phyloP scores from a whole-genome alignment of 768 basidiomycete species.

The Dentipellis fragilis region DNA sequence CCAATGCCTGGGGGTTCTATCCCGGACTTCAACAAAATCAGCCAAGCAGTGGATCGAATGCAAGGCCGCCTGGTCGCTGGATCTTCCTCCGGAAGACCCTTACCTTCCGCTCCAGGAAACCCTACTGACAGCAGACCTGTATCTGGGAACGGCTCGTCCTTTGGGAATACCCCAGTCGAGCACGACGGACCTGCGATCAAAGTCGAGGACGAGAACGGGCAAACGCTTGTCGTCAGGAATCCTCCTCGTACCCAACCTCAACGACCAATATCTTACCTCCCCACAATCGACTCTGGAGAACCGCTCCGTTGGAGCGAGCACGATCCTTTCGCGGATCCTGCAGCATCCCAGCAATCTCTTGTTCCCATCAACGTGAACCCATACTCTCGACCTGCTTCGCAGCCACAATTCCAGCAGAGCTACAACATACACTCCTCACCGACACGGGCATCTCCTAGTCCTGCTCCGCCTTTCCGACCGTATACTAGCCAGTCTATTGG shows the following conservation, averaged over 20 bases:
- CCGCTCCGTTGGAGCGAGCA: constrained; percentile 15
- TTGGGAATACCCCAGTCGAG: too few species aligned
- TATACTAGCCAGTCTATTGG: background rate
- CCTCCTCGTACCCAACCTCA: background rate
- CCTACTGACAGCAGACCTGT: too few species aligned
- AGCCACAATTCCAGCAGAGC: constrained; percentile 8
- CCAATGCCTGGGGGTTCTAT: too few species aligned
- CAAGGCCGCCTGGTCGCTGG: too few species aligned
- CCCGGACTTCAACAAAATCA: too few species aligned
- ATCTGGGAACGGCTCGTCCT: too few species aligned
- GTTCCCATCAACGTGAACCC: constrained; percentile 1
- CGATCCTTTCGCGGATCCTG: constrained; percentile 22
- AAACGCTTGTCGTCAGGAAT: background rate
- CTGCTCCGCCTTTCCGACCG: background rate
- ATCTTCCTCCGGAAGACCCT: too few species aligned
- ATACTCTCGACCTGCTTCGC: constrained; percentile 4
- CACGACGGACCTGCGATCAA: background rate
- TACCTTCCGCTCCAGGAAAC: too few species aligned
- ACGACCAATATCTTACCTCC: constrained; percentile 11
- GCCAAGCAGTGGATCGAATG: too few species aligned
- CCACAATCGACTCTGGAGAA: constrained; percentile 24
- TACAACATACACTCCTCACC: constrained; percentile 2
- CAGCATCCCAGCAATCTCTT: background rate
- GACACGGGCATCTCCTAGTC: background rate
- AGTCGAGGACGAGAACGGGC: background rate